A percentile compares a stretch with the other conserved stretches of the same genome.
Conservation (phyloP, 106 monocot genomes). For the Vanilla planifolia region DNA sequence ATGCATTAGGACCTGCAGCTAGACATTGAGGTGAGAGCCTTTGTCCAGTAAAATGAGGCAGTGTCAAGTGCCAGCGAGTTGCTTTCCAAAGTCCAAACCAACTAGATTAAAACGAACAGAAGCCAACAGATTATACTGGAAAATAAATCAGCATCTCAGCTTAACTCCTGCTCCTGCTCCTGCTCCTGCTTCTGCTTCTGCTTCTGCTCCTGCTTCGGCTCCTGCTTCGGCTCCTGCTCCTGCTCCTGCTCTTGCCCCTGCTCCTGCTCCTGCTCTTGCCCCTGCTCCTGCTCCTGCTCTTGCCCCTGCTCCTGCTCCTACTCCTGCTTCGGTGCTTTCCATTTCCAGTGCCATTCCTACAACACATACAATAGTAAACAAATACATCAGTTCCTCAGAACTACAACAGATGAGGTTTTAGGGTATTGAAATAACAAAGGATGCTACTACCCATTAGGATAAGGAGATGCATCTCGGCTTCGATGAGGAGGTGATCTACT, state of each 20-base stretch:
- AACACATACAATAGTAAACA: background rate
- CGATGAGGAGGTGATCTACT: slow-evolving; percentile 65
- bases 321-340: slow-evolving; percentile 9
- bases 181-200: no score
- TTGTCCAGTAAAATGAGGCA: no score
- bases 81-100: background rate
- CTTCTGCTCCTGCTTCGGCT: no score
- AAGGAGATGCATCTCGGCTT: slow-evolving; percentile 57
- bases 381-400: background rate
- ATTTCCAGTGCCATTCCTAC: background rate
- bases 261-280: no score
- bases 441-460: slow-evolving; percentile 12
- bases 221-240: no score
- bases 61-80: no score
- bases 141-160: background rate
- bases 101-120: slow-evolving; percentile 2
- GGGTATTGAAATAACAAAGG: background rate
- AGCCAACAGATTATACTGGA: background rate
- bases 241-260: no score
- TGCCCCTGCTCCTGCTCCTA: no score
- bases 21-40: no score
- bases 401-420: no score
- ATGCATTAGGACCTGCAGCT: no score
- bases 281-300: slow-evolving; percentile 11
- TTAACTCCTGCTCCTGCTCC: slow-evolving; percentile 12